These are phyloP conservation scores for Colletotrichum tropicale DNA, from an alignment of 2,329 filamentous ascomycete genomes.

Conservation along the genomic window DNA sequence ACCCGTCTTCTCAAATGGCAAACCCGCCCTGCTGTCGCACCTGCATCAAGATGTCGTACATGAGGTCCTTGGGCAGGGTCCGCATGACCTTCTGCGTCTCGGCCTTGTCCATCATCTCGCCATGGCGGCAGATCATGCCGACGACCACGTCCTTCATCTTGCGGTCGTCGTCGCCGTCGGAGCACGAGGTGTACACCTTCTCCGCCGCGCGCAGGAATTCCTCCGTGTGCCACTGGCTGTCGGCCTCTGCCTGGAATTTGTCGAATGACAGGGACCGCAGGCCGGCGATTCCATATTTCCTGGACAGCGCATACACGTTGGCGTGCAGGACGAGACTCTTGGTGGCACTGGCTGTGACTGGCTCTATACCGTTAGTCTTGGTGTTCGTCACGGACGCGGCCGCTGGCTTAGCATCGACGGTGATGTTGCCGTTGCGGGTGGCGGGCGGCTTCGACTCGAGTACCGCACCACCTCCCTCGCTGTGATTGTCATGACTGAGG, in stretches of 20 bases:
- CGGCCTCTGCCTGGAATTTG: conserved; percentile 1
- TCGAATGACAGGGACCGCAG: not conserved
- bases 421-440: not conserved
- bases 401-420: not conserved
- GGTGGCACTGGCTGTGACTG: too few species aligned
- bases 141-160: conserved; percentile 8
- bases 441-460: not conserved
- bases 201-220: conserved; percentile 5
- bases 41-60: conserved; percentile 4
- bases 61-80: conserved; percentile 2
- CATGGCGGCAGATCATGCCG: conserved; percentile 2
- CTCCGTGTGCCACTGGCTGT: conserved; percentile 10
- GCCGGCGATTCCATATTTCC: not conserved
- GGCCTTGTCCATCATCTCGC: not conserved
- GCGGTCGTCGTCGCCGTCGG: not conserved
- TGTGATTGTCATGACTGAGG: not conserved
- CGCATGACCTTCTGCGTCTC: conserved; percentile 7
- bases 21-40: conserved; percentile 1
- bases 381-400: not conserved
- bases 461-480: not conserved
- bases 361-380: not conserved
- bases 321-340: conserved; percentile 1
- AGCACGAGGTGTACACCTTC: not conserved
- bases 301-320: conserved; percentile 3
- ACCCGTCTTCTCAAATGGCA: not conserved